Base-by-base conservation (phyloP, 805 yeast species). In the Pichia insulana region DNA sequence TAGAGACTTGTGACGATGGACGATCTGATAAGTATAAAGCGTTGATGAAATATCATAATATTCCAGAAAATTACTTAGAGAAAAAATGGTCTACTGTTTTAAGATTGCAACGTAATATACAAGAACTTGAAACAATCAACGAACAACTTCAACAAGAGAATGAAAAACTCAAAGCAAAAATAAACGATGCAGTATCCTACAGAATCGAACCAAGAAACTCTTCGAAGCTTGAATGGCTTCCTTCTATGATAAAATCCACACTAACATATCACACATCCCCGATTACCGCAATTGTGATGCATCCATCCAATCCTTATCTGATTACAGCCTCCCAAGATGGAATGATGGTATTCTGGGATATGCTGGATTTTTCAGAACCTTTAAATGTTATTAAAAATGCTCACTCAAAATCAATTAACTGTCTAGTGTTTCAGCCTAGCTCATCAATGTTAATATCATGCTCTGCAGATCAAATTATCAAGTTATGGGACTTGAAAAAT, bases 51-150 rank as follows among this genome's bases (percentile, higher is more conserved):
- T 4, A 28, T 12, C n/a, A 10, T 19, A 37, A 44, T n/a, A 47
- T 47, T 30, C 67, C 68, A 1, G 44, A 47, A 3, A 46, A 56
- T 30, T 62, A 54, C 37, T 48, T 86, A 32, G 86, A 82, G 51
- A 82, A 80, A 61, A 89, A 88, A 63, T 89, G 97, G 97, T 70
- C 81, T 1, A 80, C 95, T 0, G 90, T 89, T 4, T 69, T 86
- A 27, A 67, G 95, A 36, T 67, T 90, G 26, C 96, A 90, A 61
- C 74, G 78, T 48, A 73, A 76, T 52, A 79, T 81, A 34, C 64
- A 81, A 44, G 90, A 80, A 40, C 61, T 87, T 35, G 95, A 89
- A 54, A 62, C 70, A 16, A 80, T 78, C 37, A 58, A 74, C 4
- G 61, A 61, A 15, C 69, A 71, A 32, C 63, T 80, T 47, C 64